Conservation (phyloP, 2,329 filamentous ascomycete species). For the Trichocomaceae sp. region DNA sequence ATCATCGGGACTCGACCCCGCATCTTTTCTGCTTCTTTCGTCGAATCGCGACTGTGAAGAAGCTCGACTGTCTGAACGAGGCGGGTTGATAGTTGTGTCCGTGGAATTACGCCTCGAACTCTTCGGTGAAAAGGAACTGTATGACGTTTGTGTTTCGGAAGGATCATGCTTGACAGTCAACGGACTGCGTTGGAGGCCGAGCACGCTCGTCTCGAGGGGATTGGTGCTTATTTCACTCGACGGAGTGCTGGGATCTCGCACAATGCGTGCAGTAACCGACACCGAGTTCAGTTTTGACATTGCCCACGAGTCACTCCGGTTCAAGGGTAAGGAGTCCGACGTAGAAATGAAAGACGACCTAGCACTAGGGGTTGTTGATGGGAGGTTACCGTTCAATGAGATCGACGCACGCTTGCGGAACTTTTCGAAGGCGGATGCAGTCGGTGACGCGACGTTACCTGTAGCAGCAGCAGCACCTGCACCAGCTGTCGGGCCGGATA, state of each 20-base stretch:
- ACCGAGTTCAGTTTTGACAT: conserved; percentile 57
- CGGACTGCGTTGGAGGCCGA: conserved; percentile 50
- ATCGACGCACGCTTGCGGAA: conserved; percentile 39
- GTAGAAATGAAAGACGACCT: conserved; percentile 24
- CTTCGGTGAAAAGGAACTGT: conserved; percentile 30
- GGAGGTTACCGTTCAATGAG: conserved; percentile 23
- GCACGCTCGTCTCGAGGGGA: conserved; percentile 24
- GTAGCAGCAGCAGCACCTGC: not conserved
- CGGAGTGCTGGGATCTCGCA: conserved; percentile 54
- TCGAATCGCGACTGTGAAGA: conserved; percentile 36
- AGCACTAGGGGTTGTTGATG: conserved; percentile 20
- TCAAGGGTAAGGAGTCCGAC: conserved; percentile 25
- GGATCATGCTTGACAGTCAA: conserved; percentile 61
- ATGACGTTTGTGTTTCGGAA: conserved; percentile 26
- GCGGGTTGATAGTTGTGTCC: conserved; percentile 27
- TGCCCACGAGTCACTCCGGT: conserved; percentile 21
- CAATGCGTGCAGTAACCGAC: conserved; percentile 80
- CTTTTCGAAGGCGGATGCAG: conserved; percentile 52
- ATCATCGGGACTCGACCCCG: conserved; percentile 37
- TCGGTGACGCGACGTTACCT: conserved; percentile 40
- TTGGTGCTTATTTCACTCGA: conserved; percentile 24
- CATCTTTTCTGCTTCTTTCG: conserved; percentile 12
- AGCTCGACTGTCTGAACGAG: conserved; percentile 36
- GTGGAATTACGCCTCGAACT: conserved; percentile 38
- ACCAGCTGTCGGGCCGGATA: conserved; percentile 19